Base-by-base conservation (phyloP, 2,329 filamentous ascomycete species). In the Aspergillus caelatus region DNA sequence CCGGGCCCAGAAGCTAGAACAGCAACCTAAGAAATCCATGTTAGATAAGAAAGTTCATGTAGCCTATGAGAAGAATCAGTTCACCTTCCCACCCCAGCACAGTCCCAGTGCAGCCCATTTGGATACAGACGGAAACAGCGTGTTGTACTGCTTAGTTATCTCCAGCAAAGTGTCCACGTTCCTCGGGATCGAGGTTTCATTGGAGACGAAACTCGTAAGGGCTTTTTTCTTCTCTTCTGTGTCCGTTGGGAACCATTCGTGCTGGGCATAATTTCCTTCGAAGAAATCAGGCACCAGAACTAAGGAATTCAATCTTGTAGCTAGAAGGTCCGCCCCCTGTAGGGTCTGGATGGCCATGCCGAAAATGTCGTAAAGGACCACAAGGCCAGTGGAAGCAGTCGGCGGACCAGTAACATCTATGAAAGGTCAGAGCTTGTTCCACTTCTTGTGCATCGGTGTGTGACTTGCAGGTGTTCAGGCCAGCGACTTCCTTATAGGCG, bases 41-140 rank as follows among this genome's bases (percentile, higher is more conserved):
- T 50, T 32, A 52, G 26, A 12, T 34, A 4, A 8, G 19, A 32
- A 19, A 11, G 1, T 19, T 14, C 16, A 12, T 0, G 32, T 2
- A 7, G 9, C 11, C 19, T 1, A 52, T 32, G 16, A 9, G 1
- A 32, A 19, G 1, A 36, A 34, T 6, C 1, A 16, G 23, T 84
- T 83, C 10, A 90, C 85, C 79, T 92, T 92, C 68, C 88, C 89
- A 67, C 89, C 89, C 89, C 88, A 92, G 81, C 90, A 92, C 76
- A 84, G 86, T 77, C 89, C 89, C 50, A 89, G 68, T 57, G 87
- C 79, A n/a, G 79, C 88, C 82, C 86, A 88, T 58, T 83, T 85
- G 72, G 84, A 82, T 67, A 91, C 82, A 26, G 77, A 76, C 0
- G 86, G 81, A 73, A 86, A 84, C 71, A 83, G 81, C 4, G 78